Conservation (phyloP, 768 basidiomycete species). For the Lactarius tabidus region DNA sequence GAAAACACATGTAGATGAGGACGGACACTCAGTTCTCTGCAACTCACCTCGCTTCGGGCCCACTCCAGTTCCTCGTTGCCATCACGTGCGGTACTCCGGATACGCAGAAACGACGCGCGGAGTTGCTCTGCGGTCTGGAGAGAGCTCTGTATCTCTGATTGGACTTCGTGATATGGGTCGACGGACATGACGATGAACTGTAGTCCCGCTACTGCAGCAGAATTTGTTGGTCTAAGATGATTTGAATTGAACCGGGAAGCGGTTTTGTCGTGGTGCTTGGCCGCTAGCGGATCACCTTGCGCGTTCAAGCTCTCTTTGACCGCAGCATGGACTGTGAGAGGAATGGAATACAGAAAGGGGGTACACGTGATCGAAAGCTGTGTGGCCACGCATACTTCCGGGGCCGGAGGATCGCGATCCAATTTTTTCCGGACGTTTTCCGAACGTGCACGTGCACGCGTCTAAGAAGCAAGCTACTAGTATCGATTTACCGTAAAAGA, state of each 20-base stretch:
- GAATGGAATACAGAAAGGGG: neutral
- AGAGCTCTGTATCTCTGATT: constrained; percentile 75
- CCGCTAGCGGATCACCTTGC: neutral
- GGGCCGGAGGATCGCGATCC: too few relatives aligned
- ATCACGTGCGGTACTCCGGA: constrained; percentile 64
- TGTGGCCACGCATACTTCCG: neutral
- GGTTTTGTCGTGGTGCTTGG: neutral
- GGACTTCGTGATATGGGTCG: constrained; percentile 86
- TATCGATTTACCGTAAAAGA: neutral
- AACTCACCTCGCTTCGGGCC: constrained; percentile 69
- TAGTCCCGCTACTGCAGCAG: neutral
- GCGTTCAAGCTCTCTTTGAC: neutral
- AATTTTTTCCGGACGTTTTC: neutral
- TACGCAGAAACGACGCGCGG: constrained; percentile 71
- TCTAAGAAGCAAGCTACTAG: neutral
- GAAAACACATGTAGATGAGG: neutral
- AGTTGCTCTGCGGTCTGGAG: constrained; percentile 68
- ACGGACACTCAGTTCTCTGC: neutral
- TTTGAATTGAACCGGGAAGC: neutral
- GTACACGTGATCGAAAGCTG: neutral
- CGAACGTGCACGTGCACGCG: neutral
- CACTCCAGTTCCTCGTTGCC: constrained; percentile 79
- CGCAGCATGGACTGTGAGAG: neutral
- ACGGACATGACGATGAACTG: constrained; percentile 47
- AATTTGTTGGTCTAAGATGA: neutral